Percentiles rank a stretch among this genome's conserved stretches.
Conservation (phyloP, 2,329 filamentous ascomycete genomes). For the Delphinella strobiligena region DNA sequence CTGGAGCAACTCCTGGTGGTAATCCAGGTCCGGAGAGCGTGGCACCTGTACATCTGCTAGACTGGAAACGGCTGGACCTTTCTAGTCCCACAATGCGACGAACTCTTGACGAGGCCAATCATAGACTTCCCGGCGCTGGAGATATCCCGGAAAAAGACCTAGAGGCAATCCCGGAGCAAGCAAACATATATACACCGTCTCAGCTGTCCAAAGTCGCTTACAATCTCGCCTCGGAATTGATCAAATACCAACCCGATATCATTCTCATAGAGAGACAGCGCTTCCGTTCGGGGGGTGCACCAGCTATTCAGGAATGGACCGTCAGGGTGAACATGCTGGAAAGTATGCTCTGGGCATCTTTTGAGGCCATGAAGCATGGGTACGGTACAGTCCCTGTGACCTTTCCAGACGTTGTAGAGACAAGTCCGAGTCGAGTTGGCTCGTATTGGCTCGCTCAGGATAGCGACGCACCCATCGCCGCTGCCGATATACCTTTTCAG, state of each 20-base stretch:
- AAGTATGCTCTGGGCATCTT: slow-evolving; percentile 63
- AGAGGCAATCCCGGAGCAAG: background rate
- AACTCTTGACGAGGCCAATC: background rate
- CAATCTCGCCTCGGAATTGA: slow-evolving; percentile 37
- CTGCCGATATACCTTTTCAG: slow-evolving; percentile 7
- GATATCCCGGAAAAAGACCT: too few species aligned
- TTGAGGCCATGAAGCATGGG: slow-evolving; percentile 42
- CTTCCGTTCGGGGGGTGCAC: slow-evolving; percentile 50
- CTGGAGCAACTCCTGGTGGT: background rate
- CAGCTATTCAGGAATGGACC: slow-evolving; percentile 69
- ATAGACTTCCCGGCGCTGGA: slow-evolving; percentile 20
- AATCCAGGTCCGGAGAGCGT: background rate
- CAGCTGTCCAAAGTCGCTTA: slow-evolving; percentile 46
- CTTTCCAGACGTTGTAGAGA: slow-evolving; percentile 31
- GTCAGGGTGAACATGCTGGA: slow-evolving; percentile 72
- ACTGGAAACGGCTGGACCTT: slow-evolving; percentile 26
- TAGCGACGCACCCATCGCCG: slow-evolving; percentile 8
- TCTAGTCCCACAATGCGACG: background rate
- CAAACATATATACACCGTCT: slow-evolving; percentile 27
- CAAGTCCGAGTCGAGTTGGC: slow-evolving; percentile 44
- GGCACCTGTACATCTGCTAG: slow-evolving; percentile 16
- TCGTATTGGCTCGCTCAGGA: slow-evolving; percentile 40
- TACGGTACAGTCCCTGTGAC: background rate
- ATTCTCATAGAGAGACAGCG: slow-evolving; percentile 59
- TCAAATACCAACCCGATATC: slow-evolving; percentile 48